These are phyloP conservation scores for Malassezia vespertilionis DNA, from an alignment of 1,284 basidiomycete species.

Conservation along the genomic window DNA sequence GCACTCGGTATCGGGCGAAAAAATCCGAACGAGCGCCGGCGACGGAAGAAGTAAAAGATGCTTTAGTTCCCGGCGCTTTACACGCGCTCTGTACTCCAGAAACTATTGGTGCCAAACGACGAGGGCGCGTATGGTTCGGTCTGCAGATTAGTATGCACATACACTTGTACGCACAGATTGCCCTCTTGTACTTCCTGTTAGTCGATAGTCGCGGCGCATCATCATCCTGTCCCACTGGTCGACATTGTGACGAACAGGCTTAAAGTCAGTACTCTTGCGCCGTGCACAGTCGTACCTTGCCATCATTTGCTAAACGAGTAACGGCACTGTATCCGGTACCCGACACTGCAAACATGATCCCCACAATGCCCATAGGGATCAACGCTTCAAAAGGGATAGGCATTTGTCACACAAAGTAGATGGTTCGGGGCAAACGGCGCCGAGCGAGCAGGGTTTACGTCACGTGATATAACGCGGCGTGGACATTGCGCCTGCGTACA, in stretches of 20 bases:
- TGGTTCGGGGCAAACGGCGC: too few species aligned
- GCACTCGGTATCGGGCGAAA: conserved; percentile 40
- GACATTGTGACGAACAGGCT: conserved; percentile 41
- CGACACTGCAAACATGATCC: conserved; percentile 44
- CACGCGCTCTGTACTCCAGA: conserved; percentile 37
- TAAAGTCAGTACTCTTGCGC: neutral
- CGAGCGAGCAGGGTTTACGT: too few species aligned
- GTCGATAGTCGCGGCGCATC: conserved; percentile 43
- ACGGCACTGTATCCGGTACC: conserved; percentile 44
- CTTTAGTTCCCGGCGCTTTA: neutral
- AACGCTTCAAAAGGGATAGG: conserved; percentile 46
- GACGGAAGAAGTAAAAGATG: conserved; percentile 16
- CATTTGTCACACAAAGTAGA: too few species aligned
- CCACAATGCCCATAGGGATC: conserved; percentile 46
- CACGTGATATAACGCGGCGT: too few species aligned
- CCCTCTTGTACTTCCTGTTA: conserved; percentile 42
- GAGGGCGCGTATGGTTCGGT: conserved; percentile 34
- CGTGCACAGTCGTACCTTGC: conserved; percentile 30
- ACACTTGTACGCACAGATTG: conserved; percentile 46
- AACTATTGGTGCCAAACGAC: conserved; percentile 42
- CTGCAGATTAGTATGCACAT: conserved; percentile 10
- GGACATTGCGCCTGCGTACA: too few species aligned
- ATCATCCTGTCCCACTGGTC: conserved; percentile 47
- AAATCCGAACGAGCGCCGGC: conserved; percentile 39
- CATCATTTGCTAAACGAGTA: conserved; percentile 38